phyloP scores from a whole-genome alignment of 2,329 filamentous ascomycete genomes.

The Camptophora hylomeconis region DNA sequence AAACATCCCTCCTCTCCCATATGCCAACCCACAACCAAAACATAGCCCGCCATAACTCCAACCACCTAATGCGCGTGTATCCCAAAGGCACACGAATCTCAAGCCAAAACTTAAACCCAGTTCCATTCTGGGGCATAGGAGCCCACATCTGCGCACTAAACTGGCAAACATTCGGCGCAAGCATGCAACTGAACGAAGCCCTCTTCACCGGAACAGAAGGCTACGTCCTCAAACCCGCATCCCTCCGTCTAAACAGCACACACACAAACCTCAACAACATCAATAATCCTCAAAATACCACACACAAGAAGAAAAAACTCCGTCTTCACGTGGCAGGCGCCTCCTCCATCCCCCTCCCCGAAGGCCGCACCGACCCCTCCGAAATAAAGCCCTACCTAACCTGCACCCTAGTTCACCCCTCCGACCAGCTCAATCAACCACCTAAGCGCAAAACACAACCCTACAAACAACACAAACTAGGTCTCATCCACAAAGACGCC shows the following conservation, averaged over 20 bases:
- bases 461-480: constrained; percentile 17
- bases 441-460: constrained; percentile 14
- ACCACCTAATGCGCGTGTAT: constrained; percentile 17
- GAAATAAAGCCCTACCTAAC: constrained; percentile 18
- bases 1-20: constrained; percentile 10
- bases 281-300: constrained; percentile 4
- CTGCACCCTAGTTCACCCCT: constrained; percentile 14
- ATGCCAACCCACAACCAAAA: constrained; percentile 9
- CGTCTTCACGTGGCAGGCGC: constrained; percentile 15
- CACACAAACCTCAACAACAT: no score
- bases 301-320: constrained; percentile 6
- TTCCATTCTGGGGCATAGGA: constrained; percentile 14
- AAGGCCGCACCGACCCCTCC: constrained; percentile 5
- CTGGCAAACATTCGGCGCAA: constrained; percentile 17
- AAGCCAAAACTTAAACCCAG: constrained; percentile 15
- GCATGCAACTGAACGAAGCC: constrained; percentile 16
- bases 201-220: constrained; percentile 16
- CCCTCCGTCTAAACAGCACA: constrained; percentile 10
- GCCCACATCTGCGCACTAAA: constrained; percentile 17
- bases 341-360: constrained; percentile 12
- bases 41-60: constrained; percentile 14
- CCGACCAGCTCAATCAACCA: constrained; percentile 7
- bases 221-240: constrained; percentile 15
- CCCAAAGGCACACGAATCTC: constrained; percentile 17
- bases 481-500: constrained; percentile 9